Conservation (phyloP, 805 yeast species). For the Saccharomycopsis guyanensis region DNA sequence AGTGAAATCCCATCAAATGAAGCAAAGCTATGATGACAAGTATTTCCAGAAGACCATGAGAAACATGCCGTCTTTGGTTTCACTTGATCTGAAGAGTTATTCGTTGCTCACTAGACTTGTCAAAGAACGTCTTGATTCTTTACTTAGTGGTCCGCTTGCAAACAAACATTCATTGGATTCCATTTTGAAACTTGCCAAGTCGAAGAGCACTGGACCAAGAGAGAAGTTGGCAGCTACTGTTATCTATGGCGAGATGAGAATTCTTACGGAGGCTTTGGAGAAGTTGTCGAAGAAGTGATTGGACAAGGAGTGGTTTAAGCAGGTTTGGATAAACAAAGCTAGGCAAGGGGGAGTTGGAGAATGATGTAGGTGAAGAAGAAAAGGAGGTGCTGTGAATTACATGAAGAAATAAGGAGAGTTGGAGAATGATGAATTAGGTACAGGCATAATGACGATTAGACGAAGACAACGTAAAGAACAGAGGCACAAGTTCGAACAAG, state of each 20-base stretch:
- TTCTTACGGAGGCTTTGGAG: not conserved
- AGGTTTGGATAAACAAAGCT: no score
- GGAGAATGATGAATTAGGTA: no score
- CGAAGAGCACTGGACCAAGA: not conserved
- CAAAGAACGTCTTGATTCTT: not conserved
- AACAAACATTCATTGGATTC: not conserved
- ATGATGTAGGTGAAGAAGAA: no score
- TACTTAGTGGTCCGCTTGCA: not conserved
- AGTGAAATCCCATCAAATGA: not conserved
- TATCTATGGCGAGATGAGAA: not conserved
- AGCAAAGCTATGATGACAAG: no score
- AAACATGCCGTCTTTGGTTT: not conserved
- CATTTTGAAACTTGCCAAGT: not conserved
- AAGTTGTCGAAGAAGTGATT: not conserved
- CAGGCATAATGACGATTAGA: no score
- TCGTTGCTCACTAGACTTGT: not conserved
- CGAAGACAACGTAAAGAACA: no score
- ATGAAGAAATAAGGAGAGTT: no score
- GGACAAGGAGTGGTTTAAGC: not conserved
- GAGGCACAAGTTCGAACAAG: no score
- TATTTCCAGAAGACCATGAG: conserved; percentile 1
- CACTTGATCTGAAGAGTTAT: not conserved
- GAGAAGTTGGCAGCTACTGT: not conserved
- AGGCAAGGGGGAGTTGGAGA: no score
- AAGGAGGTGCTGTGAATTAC: no score